These are phyloP conservation scores for Fraxinus platypoda DNA, from an alignment of 305 asterid species.

Conservation along the genomic window DNA sequence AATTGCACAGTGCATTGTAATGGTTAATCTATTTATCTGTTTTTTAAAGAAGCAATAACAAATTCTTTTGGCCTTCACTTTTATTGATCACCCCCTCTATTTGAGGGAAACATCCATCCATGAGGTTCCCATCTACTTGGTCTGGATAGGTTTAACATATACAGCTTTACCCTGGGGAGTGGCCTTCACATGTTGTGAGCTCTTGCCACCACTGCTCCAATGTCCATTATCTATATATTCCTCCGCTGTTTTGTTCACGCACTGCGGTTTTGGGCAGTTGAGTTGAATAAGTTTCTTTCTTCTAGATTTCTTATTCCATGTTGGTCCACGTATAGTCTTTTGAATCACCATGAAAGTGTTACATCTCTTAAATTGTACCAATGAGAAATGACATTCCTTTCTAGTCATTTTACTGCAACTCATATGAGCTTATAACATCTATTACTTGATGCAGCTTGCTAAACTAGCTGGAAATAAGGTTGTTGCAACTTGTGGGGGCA, in stretches of 20 bases:
- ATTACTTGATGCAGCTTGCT: constrained; percentile 65
- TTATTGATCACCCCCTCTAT: neutral
- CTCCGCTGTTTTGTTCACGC: neutral
- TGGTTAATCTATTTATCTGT: neutral
- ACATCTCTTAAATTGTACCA: neutral
- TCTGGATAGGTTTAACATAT: neutral
- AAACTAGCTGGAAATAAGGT: constrained; percentile 91
- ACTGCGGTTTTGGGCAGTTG: neutral
- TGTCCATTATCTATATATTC: neutral
- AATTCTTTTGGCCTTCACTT: neutral
- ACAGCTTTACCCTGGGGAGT: neutral
- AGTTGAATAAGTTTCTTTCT: constrained; percentile 7
- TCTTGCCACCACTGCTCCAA: neutral
- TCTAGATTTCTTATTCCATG: constrained; percentile 1
- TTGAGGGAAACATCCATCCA: neutral
- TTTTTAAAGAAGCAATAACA: neutral
- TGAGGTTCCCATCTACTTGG: neutral
- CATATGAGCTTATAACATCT: constrained; percentile 23
- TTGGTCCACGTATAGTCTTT: neutral
- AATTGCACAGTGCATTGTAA: neutral
- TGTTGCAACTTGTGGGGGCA: constrained; percentile 94
- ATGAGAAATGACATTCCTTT: neutral
- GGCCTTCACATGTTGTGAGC: neutral
- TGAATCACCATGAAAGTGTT: neutral
- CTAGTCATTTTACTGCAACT: neutral